Percentiles rank a stretch among this genome's conserved stretches.
Conservation (phyloP, 2,329 filamentous ascomycete genomes). For the Beauveria bassiana region DNA sequence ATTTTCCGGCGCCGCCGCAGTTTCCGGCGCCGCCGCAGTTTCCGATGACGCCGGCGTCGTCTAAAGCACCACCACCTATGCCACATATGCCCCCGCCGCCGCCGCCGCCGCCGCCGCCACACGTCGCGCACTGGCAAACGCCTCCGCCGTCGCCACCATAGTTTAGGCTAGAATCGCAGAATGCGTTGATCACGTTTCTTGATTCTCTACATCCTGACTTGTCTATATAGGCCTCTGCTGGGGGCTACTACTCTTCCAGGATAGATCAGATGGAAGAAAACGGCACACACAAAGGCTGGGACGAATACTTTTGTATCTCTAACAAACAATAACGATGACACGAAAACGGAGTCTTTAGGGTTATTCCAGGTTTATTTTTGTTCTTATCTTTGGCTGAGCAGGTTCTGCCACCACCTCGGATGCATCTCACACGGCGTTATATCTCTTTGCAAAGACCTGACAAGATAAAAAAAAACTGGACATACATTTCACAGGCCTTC, state of each 20-base stretch:
- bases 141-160: constrained; percentile 23
- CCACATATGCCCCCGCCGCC: background rate
- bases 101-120: background rate
- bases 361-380: background rate
- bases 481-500: background rate
- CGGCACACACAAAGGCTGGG: too few species aligned
- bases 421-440: background rate
- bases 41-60: background rate
- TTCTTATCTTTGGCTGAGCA: background rate
- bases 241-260: too few species aligned
- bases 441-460: background rate
- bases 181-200: too few species aligned
- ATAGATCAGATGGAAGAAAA: too few species aligned
- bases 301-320: too few species aligned
- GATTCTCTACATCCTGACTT: too few species aligned
- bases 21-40: background rate
- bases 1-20: too few species aligned
- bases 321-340: background rate
- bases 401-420: background rate
- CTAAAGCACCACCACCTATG: too few species aligned
- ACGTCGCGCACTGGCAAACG: constrained; percentile 27
- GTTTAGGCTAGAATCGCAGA: background rate
- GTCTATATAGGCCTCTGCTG: too few species aligned
- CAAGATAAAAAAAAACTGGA: background rate
- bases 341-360: constrained; percentile 13